These are phyloP conservation scores for Mycena rebaudengoi DNA, from an alignment of 768 basidiomycete genomes.

Conservation along the genomic window DNA sequence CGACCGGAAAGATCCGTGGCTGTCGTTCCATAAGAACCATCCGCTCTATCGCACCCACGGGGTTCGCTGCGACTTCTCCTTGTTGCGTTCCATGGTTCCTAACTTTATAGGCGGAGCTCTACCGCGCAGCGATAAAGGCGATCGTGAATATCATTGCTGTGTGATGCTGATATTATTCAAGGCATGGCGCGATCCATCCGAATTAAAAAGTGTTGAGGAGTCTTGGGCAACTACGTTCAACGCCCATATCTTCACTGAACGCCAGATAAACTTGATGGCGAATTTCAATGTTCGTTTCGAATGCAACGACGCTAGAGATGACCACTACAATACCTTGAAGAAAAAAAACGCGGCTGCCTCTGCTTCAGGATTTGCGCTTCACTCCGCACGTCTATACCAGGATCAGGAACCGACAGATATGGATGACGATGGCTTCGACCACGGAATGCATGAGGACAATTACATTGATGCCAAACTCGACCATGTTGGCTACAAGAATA, in stretches of 20 bases:
- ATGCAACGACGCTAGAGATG: constrained; percentile 39
- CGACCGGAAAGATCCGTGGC: neutral
- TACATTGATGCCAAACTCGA: too few species aligned
- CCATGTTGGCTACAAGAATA: too few species aligned
- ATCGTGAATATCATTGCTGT: constrained; percentile 40
- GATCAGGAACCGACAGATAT: too few species aligned
- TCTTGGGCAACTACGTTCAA: constrained; percentile 29
- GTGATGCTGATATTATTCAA: constrained; percentile 35
- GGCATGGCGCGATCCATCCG: constrained; percentile 33
- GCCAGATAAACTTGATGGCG: constrained; percentile 27
- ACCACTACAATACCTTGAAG: constrained; percentile 29
- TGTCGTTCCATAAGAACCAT: neutral
- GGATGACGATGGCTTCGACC: too few species aligned
- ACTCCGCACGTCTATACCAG: too few species aligned
- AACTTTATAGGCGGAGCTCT: constrained; percentile 35
- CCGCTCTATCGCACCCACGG: neutral
- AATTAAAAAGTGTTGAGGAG: constrained; percentile 25
- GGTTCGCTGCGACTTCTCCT: neutral
- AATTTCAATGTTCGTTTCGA: constrained; percentile 38
- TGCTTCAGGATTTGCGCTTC: too few species aligned
- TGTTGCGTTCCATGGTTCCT: constrained; percentile 21
- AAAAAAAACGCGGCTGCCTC: too few species aligned
- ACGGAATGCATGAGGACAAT: too few species aligned
- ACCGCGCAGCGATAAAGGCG: constrained; percentile 36
- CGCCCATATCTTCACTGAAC: constrained; percentile 15